A percentile compares a stretch with the other conserved stretches of the same genome.
These are phyloP conservation scores for Parascedosporium putredinis DNA, from an alignment of 2,329 filamentous ascomycete species.

Conservation along the genomic window DNA sequence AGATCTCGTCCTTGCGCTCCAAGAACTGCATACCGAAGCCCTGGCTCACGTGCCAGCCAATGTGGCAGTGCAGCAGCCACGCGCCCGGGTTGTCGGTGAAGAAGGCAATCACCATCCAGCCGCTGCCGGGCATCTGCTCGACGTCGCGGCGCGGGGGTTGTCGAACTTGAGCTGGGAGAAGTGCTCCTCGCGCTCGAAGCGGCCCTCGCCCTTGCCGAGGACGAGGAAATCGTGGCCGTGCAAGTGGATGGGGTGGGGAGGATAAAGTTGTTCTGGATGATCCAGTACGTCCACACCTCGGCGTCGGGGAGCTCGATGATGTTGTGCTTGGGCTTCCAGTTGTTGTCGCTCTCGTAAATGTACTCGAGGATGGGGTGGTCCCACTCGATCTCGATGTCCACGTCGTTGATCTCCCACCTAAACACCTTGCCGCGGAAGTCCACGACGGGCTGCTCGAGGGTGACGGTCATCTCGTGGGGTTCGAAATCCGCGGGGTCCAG, in stretches of 20 bases:
- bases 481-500: conserved; percentile 17
- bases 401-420: conserved; percentile 22
- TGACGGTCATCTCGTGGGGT: conserved; percentile 15
- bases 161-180: conserved; percentile 20
- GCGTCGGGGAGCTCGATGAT: conserved; percentile 12
- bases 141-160: conserved; percentile 38
- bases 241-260: conserved; percentile 37
- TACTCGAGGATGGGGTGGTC: conserved; percentile 24
- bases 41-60: conserved; percentile 39
- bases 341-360: conserved; percentile 12
- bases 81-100: conserved; percentile 38
- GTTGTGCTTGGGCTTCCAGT: conserved; percentile 13
- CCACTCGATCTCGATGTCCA: conserved; percentile 26
- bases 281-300: conserved; percentile 21
- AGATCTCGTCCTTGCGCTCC: conserved; percentile 20
- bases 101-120: conserved; percentile 37
- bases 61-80: conserved; percentile 38
- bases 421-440: conserved; percentile 11
- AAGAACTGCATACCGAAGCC: conserved; percentile 43
- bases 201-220: conserved; percentile 15
- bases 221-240: conserved; percentile 28
- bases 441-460: conserved; percentile 12
- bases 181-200: conserved; percentile 12
- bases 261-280: conserved; percentile 19
- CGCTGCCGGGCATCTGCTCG: conserved; percentile 28